Percentiles rank a stretch among this genome's conserved stretches.
Conservation (phyloP, 805 yeast species). For the Candida pseudofarinosa region DNA sequence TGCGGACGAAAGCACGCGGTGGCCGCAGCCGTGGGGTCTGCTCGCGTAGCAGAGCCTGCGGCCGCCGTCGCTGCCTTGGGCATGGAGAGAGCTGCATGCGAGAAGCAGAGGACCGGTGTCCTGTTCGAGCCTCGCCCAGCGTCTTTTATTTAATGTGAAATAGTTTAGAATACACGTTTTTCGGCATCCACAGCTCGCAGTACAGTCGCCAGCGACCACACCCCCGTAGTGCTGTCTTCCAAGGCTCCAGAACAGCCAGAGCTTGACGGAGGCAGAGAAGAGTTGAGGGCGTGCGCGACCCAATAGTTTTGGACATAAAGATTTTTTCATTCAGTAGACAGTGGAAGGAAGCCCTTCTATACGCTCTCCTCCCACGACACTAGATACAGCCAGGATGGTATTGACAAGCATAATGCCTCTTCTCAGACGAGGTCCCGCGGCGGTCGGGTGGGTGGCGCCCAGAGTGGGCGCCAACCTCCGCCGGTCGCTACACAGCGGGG, state of each 20-base stretch:
- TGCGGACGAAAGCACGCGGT: background rate
- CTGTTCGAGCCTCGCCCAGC: too few species aligned
- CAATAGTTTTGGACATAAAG: background rate
- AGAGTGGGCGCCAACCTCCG: background rate
- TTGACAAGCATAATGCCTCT: background rate
- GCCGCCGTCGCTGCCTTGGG: too few species aligned
- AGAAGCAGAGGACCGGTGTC: too few species aligned
- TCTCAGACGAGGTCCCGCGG: background rate
- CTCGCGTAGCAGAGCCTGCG: too few species aligned
- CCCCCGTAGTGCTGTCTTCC: too few species aligned
- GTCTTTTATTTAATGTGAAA: background rate
- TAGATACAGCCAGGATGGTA: background rate
- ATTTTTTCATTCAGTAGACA: too few species aligned
- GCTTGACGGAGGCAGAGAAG: too few species aligned
- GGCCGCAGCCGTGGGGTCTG: background rate
- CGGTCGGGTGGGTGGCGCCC: background rate
- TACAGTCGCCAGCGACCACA: too few species aligned
- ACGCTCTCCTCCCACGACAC: background rate
- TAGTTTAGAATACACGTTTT: background rate
- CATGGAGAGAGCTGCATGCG: too few species aligned
- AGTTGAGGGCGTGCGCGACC: background rate
- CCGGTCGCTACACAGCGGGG: conserved; percentile 10
- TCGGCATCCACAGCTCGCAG: background rate
- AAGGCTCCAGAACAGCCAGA: too few species aligned
- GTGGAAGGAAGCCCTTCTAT: background rate